Evolutionary conservation across 2,329 filamentous ascomycete species (phyloP), one percentile per base, ranked within the genome.

Genomic region (Claviceps sp.): DNA sequence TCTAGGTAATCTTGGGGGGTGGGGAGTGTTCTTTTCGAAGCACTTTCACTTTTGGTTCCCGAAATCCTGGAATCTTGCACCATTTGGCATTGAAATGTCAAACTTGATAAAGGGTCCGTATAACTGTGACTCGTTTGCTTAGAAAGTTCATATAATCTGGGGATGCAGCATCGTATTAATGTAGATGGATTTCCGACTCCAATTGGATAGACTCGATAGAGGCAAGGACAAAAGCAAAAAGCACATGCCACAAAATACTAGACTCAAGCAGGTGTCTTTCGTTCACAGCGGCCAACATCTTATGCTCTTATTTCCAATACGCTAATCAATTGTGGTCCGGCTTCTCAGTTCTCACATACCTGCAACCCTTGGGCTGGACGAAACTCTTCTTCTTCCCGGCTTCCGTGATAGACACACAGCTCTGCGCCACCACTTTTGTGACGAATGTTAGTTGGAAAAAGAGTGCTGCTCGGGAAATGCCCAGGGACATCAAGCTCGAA

Each of bases 401-500:
- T 63, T 2, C 72, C 73, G 46, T 76, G 72, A 55, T 74, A 75
- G 2, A 78, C 73, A 51, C 75, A 78, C 3, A 77, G 53, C 0
- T 72, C 74, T 5, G 65, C 70, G 4, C 74, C 73, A 17, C 69
- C 66, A 14, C 68, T 68, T 50, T 59, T 59, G 51, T 75, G 69
- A 42, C 65, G 70, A 44, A 61, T 61, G 58, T 77, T 75, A 6
- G 72, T 62, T 2, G 75, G 75, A 51, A 74, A 78, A 63, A 76
- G 68, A 16, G 73, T 73, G 57, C 74, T 77, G 53, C 55, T 71
- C 34, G 73, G 71, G 5, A 75, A 61, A 54, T 78, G 75, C 54
- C 77, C 72, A 2, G 74, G 72, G 9, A 77, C 54, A 46, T 75
- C 67, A 52, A 78, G 76, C 47, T 71, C 63, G 52, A 78, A 77